phyloP scores from a whole-genome alignment of 129 eudicot species.

The Solidago caesia region DNA sequence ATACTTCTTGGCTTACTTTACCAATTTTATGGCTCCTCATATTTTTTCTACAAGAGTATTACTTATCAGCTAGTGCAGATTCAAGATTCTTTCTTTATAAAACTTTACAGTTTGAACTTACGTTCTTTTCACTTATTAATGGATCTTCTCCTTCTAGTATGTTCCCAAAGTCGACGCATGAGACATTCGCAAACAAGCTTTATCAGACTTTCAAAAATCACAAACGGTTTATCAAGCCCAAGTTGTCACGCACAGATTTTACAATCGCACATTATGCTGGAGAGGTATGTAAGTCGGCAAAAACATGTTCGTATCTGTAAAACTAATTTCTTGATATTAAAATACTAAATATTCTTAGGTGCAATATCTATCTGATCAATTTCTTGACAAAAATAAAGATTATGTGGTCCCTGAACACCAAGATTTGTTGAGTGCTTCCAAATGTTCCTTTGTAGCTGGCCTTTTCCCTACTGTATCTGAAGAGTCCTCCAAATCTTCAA shows the following conservation, averaged over 20 bases:
- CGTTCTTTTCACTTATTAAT: constrained; percentile 19
- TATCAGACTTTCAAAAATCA: constrained; percentile 81
- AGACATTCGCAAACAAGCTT: constrained; percentile 90
- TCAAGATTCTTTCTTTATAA: neutral
- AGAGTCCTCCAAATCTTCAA: constrained; percentile 84
- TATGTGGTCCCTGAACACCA: constrained; percentile 98
- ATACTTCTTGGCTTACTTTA: too few species aligned
- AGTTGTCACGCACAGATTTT: constrained; percentile 91
- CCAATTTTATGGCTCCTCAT: constrained; percentile 7
- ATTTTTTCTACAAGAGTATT: constrained; percentile 4
- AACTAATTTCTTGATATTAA: neutral
- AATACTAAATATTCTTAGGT: constrained; percentile 46
- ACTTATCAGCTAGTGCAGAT: constrained; percentile 17
- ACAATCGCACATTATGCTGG: constrained; percentile 94
- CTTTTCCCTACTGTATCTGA: constrained; percentile 85
- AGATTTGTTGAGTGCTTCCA: constrained; percentile 81
- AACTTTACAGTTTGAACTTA: constrained; percentile 1
- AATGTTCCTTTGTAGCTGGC: constrained; percentile 87
- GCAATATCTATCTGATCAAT: constrained; percentile 89
- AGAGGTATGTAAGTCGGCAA: constrained; percentile 55
- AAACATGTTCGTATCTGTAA: neutral
- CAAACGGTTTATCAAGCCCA: constrained; percentile 93
- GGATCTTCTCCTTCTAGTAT: constrained; percentile 53
- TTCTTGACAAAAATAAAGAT: constrained; percentile 97
- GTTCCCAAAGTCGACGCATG: constrained; percentile 98